A percentile compares a stretch with the other conserved stretches of the same genome.
These are phyloP conservation scores for Naganishia sp. DNA, from an alignment of 1,284 basidiomycete species.

Conservation along the genomic window DNA sequence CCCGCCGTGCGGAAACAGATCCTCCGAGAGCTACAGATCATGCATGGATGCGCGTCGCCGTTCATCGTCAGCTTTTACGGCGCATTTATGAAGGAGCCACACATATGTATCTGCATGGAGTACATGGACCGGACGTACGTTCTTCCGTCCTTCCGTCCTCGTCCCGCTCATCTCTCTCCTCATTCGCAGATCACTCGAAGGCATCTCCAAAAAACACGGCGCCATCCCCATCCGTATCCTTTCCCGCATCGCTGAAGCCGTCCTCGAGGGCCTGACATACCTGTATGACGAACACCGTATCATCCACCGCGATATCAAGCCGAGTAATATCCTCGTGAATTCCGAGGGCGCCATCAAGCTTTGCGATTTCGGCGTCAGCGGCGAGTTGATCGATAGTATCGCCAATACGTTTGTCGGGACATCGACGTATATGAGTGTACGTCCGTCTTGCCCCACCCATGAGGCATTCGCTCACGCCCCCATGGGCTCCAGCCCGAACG, in stretches of 20 bases:
- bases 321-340: constrained; percentile 95
- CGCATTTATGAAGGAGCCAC: constrained; percentile 91
- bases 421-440: constrained; percentile 97
- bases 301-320: constrained; percentile 99
- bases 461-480: constrained; percentile 1
- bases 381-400: constrained; percentile 97
- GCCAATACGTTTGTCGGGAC: constrained; percentile 99
- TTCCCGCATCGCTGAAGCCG: constrained; percentile 83
- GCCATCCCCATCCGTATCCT: constrained; percentile 87
- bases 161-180: not conserved
- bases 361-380: constrained; percentile 97
- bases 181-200: constrained; percentile 64
- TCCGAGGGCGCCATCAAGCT: constrained; percentile 94
- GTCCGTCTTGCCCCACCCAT: constrained; percentile 51
- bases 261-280: constrained; percentile 92
- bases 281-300: constrained; percentile 99
- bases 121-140: constrained; percentile 74
- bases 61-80: constrained; percentile 97
- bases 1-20: constrained; percentile 97
- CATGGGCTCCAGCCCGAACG: constrained; percentile 75
- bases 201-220: constrained; percentile 91
- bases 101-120: constrained; percentile 99
- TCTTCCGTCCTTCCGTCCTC: not conserved
- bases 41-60: constrained; percentile 91
- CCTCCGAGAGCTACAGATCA: constrained; percentile 93